These are phyloP conservation scores for Ramaria sp. DNA, from an alignment of 768 basidiomycete species.

Conservation along the genomic window DNA sequence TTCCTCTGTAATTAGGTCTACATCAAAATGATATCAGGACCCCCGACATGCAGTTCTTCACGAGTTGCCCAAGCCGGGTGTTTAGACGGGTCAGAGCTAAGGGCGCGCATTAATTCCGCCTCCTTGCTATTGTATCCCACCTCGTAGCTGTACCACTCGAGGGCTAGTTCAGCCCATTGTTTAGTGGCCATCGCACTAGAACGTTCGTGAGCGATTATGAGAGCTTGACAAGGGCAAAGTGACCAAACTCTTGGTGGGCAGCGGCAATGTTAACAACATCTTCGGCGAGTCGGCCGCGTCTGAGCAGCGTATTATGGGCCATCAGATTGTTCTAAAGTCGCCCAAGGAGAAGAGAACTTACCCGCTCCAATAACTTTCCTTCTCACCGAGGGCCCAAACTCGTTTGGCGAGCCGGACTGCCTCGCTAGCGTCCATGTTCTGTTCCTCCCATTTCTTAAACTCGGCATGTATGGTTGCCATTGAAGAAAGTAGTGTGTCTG, in stretches of 20 bases:
- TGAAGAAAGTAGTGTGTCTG: conserved; percentile 37
- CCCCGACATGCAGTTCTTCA: conserved; percentile 1
- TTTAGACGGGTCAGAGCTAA: conserved; percentile 25
- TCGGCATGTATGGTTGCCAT: conserved; percentile 35
- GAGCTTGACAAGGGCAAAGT: not conserved
- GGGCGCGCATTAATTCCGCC: conserved; percentile 27
- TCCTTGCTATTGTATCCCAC: conserved; percentile 43
- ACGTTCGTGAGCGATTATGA: conserved; percentile 3
- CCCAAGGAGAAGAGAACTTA: not conserved
- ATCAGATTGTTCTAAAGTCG: not conserved
- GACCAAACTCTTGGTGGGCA: conserved; percentile 51
- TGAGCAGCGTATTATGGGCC: not conserved
- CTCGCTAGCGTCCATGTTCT: conserved; percentile 33
- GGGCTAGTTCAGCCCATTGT: conserved; percentile 40
- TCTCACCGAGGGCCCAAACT: conserved; percentile 49
- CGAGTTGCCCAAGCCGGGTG: conserved; percentile 44
- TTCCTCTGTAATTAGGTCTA: not conserved
- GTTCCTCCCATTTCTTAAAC: conserved; percentile 39
- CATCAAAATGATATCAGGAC: not conserved
- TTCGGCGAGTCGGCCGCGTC: conserved; percentile 45
- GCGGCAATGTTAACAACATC: conserved; percentile 52
- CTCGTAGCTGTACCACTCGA: conserved; percentile 46
- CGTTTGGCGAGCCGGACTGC: conserved; percentile 36
- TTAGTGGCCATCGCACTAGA: conserved; percentile 32
- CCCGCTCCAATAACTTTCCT: conserved; percentile 59